Base-by-base conservation (phyloP, 305 asterid species). In the Solanum hybrid region DNA sequence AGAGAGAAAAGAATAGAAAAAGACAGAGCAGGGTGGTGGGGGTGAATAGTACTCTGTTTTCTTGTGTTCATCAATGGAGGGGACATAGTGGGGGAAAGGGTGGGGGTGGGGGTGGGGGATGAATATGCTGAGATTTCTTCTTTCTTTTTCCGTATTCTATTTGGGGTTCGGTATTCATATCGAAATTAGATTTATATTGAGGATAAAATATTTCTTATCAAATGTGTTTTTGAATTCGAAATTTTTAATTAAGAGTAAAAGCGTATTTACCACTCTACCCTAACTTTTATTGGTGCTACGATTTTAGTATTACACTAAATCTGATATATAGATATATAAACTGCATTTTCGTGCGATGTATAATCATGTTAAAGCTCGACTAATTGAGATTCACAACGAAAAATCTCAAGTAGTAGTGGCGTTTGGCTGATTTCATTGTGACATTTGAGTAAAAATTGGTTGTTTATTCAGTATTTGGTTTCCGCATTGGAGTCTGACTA, bases 161-260 rank as follows among this genome's bases (percentile, higher is more conserved):
- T 57, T 22, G 72, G 2, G 24, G 11, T 61, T 61, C 2, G 12
- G 1, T 61, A 61, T 61, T 22, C 1, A 17, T 7, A 61, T 61
- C 2, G 2, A 7, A 20, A 1, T 61, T 1, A 0, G 2, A 20
- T 20, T 7, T 22, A 20, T 3, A 3, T 61, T 7, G 26, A 17
- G 26, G 12, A 1, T 20, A 7, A 7, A 20, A 61, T 61, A 0
- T 4, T 7, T 61, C 12, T 22, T 20, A 61, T 7, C 1, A 3
- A 61, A 61, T 5, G 5, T 61, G 72, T 20, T 57, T 57, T 7
- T 1, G 26, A 57, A 20, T 3, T 0, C 0, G 0, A 61, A 3
- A 7, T 20, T 3, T 61, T 22, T 61, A 61, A 20, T 61, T 20
- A 61, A 61, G 5, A 61, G 2, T 61, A 22, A 61, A 61, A 20